These are phyloP conservation scores for Xylaria venustula DNA, from an alignment of 495 filamentous ascomycete genomes.

Conservation along the genomic window DNA sequence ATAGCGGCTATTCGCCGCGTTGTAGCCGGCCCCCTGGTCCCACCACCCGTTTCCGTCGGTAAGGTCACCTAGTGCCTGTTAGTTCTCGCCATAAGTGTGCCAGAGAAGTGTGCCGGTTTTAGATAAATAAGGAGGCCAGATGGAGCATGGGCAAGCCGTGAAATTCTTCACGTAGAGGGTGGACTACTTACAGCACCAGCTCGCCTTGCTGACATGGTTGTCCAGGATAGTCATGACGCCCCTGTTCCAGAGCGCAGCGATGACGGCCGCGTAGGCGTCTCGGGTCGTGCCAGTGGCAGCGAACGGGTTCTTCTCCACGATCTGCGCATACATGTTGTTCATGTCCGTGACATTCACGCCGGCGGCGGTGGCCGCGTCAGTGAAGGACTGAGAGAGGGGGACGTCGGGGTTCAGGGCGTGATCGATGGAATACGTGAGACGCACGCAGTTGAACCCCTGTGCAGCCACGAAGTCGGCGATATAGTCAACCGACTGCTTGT, in stretches of 20 bases:
- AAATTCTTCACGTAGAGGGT: background rate
- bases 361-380: conserved; percentile 32
- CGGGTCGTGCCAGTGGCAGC: conserved; percentile 31
- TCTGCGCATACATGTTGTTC: conserved; percentile 29
- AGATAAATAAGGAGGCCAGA: too few relatives aligned
- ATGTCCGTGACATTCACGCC: conserved; percentile 31
- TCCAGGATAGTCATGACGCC: conserved; percentile 49
- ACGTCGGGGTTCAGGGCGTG: conserved; percentile 43
- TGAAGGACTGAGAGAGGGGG: conserved; percentile 40
- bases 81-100: background rate
- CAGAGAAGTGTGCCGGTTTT: too few relatives aligned
- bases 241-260: conserved; percentile 39
- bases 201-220: conserved; percentile 50
- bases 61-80: conserved; percentile 25
- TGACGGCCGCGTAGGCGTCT: conserved; percentile 38
- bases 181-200: conserved; percentile 45
- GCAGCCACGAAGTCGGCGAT: conserved; percentile 42
- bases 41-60: conserved; percentile 56
- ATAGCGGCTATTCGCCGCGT: conserved; percentile 38
- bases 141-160: too few relatives aligned
- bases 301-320: conserved; percentile 43
- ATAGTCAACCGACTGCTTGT: conserved; percentile 42
- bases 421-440: conserved; percentile 53
- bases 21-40: conserved; percentile 45
- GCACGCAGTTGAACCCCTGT: conserved; percentile 54